phyloP scores from a whole-genome alignment of 768 basidiomycete genomes.

The Lepiota brunneoincarnata region DNA sequence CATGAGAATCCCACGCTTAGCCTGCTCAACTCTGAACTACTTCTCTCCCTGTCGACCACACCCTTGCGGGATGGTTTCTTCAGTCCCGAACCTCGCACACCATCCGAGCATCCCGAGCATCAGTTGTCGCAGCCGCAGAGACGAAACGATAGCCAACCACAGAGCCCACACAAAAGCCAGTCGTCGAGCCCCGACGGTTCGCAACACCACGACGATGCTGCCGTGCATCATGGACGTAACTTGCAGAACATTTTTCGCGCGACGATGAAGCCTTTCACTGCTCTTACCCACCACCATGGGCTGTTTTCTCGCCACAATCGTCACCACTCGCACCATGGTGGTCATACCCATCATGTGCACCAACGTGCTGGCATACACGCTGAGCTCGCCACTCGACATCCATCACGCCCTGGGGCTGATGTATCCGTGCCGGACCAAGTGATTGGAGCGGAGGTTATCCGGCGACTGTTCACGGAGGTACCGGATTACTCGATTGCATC shows the following conservation, averaged over 20 bases:
- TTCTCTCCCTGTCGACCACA: slow-evolving; percentile 38
- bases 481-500: slow-evolving; percentile 86
- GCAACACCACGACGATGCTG: not conserved
- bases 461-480: slow-evolving; percentile 70
- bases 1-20: slow-evolving; percentile 52
- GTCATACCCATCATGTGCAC: not conserved
- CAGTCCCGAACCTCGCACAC: not conserved
- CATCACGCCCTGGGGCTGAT: not conserved
- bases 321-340: not conserved
- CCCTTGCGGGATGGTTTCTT: slow-evolving; percentile 13
- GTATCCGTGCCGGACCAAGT: slow-evolving; percentile 14
- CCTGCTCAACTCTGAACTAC: slow-evolving; percentile 84
- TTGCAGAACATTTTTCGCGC: slow-evolving; percentile 50
- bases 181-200: slow-evolving; percentile 5
- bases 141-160: not conserved
- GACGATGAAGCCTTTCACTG: slow-evolving; percentile 62
- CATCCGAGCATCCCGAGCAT: not conserved
- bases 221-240: slow-evolving; percentile 29
- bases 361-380: not conserved
- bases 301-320: not conserved
- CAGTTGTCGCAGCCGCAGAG: slow-evolving; percentile 1
- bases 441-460: slow-evolving; percentile 34
- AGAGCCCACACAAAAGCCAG: slow-evolving; percentile 1
- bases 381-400: not conserved
- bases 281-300: slow-evolving; percentile 25